Evolutionary conservation across 2,329 filamentous ascomycete genomes (phyloP).

Genomic region (Paracorniculantispora psalliotae): DNA sequence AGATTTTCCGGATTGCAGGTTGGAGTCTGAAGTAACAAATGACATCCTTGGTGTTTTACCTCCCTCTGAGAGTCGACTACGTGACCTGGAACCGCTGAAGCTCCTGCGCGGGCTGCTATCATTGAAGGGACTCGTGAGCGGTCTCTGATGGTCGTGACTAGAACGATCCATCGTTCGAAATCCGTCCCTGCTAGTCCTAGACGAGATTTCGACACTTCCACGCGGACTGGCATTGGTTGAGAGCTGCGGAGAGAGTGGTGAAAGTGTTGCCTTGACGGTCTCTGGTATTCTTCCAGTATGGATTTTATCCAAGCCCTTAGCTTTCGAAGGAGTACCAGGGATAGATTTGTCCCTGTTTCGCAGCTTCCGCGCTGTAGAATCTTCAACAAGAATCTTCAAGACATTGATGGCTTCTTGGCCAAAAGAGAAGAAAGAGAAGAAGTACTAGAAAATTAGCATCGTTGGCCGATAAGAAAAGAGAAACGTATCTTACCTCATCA

Average conservation of each 20-base stretch:
- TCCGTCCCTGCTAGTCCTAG: slow-evolving; percentile 49
- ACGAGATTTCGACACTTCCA: slow-evolving; percentile 46
- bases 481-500: slow-evolving; percentile 66
- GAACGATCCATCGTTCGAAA: slow-evolving; percentile 42
- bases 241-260: slow-evolving; percentile 41
- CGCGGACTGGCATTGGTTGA: slow-evolving; percentile 48
- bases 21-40: slow-evolving; percentile 68
- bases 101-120: slow-evolving; percentile 51
- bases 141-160: slow-evolving; percentile 43
- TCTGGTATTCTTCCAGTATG: slow-evolving; percentile 45
- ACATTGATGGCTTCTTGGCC: slow-evolving; percentile 79
- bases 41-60: slow-evolving; percentile 34
- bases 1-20: slow-evolving; percentile 53
- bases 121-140: slow-evolving; percentile 35
- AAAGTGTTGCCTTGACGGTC: slow-evolving; percentile 56
- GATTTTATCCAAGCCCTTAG: slow-evolving; percentile 25
- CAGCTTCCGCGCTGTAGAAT: slow-evolving; percentile 39
- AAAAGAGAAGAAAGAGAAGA: slow-evolving; percentile 90
- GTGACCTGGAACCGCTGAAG: slow-evolving; percentile 55
- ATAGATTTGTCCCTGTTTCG: slow-evolving; percentile 17
- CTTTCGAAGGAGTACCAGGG: slow-evolving; percentile 21
- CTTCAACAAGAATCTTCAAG: slow-evolving; percentile 67
- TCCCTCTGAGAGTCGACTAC: slow-evolving; percentile 42
- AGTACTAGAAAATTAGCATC: slow-evolving; percentile 58
- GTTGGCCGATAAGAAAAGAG: background rate